Conservation (phyloP, 2,329 filamentous ascomycete genomes). For the Arthrobotrys sphaeroides region DNA sequence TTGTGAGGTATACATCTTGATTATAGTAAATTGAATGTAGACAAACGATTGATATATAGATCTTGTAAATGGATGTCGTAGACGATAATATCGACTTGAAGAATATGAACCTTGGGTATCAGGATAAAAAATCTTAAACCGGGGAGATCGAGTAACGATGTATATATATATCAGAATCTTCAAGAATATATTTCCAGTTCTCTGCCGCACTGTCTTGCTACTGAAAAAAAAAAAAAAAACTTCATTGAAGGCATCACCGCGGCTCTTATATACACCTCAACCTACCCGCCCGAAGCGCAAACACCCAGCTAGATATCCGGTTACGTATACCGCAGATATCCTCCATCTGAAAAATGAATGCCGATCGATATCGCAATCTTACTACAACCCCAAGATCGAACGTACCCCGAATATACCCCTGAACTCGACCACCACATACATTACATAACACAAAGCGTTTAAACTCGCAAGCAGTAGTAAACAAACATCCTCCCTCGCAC, state of each 20-base stretch:
- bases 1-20: not conserved
- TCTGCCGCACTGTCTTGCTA: not conserved
- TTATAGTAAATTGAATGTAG: not conserved
- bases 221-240: not conserved
- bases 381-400: not conserved
- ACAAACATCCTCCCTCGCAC: not conserved
- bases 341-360: slow-evolving; percentile 5
- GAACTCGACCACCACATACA: not conserved
- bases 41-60: not conserved
- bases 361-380: slow-evolving; percentile 3
- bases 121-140: no score
- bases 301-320: no score
- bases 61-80: no score
- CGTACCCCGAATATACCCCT: not conserved
- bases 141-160: no score
- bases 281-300: not conserved
- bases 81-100: no score
- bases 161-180: not conserved
- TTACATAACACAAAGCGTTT: no score
- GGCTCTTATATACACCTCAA: not conserved
- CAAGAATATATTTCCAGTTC: not conserved
- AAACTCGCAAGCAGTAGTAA: not conserved
- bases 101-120: no score
- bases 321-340: not conserved
- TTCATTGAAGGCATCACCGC: not conserved